phyloP scores from a whole-genome alignment of 148 eudicot genomes.

The Vaccinium corymbosum region DNA sequence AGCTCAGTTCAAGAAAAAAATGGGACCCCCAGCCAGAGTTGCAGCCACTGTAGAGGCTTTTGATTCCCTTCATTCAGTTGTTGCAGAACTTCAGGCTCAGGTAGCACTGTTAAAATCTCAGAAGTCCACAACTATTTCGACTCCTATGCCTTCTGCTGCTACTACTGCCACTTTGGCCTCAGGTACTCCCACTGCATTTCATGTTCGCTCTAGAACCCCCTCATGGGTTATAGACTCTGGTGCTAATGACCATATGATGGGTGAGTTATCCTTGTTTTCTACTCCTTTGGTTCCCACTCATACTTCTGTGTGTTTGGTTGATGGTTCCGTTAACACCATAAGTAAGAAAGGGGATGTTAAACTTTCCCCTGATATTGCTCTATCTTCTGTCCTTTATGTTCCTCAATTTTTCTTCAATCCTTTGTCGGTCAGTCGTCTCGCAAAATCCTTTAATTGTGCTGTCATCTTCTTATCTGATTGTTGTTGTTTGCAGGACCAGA shows the following conservation, averaged over 20 bases:
- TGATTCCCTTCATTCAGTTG: not conserved
- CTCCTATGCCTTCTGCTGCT: not conserved
- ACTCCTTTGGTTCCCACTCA: not conserved
- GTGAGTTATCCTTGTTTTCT: not conserved
- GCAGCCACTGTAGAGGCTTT: not conserved
- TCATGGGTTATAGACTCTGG: not conserved
- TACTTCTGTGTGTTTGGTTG: not conserved
- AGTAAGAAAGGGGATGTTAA: not conserved
- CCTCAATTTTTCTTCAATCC: too few relatives aligned
- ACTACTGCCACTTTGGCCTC: not conserved
- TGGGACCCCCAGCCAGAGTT: not conserved
- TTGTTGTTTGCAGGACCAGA: not conserved
- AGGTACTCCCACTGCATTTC: not conserved
- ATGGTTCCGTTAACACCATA: not conserved
- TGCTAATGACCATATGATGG: not conserved
- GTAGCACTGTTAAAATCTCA: not conserved
- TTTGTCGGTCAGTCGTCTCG: too few relatives aligned
- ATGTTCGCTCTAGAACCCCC: not conserved
- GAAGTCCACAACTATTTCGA: not conserved
- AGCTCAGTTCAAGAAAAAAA: not conserved
- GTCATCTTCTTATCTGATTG: not conserved
- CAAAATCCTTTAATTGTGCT: too few relatives aligned
- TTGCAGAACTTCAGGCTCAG: not conserved
- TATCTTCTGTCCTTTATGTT: too few relatives aligned
- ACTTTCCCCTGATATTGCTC: not conserved